Conservation (phyloP, 257 asterid genomes). For the Forsythia suspensa region DNA sequence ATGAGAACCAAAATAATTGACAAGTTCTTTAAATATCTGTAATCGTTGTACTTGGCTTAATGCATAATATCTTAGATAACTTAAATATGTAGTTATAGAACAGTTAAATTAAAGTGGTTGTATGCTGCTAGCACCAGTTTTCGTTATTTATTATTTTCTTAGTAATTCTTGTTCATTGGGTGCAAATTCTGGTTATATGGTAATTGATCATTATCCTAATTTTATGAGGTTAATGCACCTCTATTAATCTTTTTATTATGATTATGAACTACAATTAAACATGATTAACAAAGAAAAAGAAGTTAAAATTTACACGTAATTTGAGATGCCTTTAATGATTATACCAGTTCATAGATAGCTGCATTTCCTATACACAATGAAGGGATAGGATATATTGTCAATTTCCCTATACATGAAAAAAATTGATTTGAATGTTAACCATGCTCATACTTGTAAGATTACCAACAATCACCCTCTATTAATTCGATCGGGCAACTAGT, state of each 20-base stretch:
- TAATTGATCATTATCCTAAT: background rate
- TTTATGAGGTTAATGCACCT: background rate
- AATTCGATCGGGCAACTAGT: too few relatives aligned
- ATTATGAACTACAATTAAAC: too few relatives aligned
- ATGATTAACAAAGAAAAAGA: too few relatives aligned
- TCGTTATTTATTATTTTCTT: background rate
- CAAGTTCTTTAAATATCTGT: background rate
- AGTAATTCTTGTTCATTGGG: background rate
- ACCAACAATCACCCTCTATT: too few relatives aligned
- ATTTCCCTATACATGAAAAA: too few relatives aligned
- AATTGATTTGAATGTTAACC: too few relatives aligned
- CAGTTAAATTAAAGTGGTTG: background rate
- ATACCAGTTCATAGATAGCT: too few relatives aligned
- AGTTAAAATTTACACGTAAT: too few relatives aligned
- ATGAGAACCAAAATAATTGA: slow-evolving; percentile 4
- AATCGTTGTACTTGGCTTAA: background rate
- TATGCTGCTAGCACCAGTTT: background rate
- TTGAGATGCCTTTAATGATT: too few relatives aligned
- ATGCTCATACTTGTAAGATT: too few relatives aligned
- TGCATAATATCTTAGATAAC: background rate
- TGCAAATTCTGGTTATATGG: background rate
- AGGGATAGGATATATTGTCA: too few relatives aligned
- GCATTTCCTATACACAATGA: too few relatives aligned
- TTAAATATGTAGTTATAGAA: background rate
- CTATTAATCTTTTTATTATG: background rate